phyloP scores from a whole-genome alignment of 2,329 filamentous ascomycete genomes.

The Colletotrichum liriopes region DNA sequence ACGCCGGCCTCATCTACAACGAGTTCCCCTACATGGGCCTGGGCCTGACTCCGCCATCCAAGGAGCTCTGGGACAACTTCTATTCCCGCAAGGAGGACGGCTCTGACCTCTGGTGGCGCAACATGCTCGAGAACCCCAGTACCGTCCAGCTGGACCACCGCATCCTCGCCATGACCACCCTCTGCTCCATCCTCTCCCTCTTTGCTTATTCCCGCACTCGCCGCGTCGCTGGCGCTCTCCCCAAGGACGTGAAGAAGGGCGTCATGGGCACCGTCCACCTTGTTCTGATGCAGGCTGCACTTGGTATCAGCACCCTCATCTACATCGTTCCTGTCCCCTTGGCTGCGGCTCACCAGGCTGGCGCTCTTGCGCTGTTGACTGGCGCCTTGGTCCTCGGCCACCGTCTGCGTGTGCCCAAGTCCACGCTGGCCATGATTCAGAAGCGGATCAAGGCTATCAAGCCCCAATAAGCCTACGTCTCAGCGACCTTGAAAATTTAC shows the following conservation, averaged over 20 bases:
- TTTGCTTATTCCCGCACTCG: slow-evolving; percentile 85
- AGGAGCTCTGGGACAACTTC: slow-evolving; percentile 88
- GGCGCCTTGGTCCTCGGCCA: slow-evolving; percentile 86
- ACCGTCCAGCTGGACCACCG: slow-evolving; percentile 97
- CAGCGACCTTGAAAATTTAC: not conserved
- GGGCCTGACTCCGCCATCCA: slow-evolving; percentile 83
- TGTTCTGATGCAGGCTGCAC: slow-evolving; percentile 83
- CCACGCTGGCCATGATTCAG: slow-evolving; percentile 74
- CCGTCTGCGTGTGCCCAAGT: slow-evolving; percentile 80
- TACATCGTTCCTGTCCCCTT: slow-evolving; percentile 93
- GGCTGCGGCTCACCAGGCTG: slow-evolving; percentile 93
- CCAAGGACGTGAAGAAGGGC: slow-evolving; percentile 76
- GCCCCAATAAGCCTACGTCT: slow-evolving; percentile 2
- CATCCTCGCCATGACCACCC: slow-evolving; percentile 90
- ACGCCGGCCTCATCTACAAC: slow-evolving; percentile 98
- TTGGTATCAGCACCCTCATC: slow-evolving; percentile 92
- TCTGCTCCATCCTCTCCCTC: slow-evolving; percentile 83
- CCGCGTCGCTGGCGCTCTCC: slow-evolving; percentile 71
- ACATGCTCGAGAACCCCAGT: slow-evolving; percentile 96
- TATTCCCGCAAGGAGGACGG: slow-evolving; percentile 85
- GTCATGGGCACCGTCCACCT: slow-evolving; percentile 87
- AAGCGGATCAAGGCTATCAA: slow-evolving; percentile 56
- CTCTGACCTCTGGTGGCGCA: slow-evolving; percentile 94
- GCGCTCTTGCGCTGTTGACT: slow-evolving; percentile 86
- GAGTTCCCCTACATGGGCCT: slow-evolving; percentile 97